Percentiles rank a stretch among this genome's conserved stretches.
These are phyloP conservation scores for Trichoderma simmonsii DNA, from an alignment of 2,329 filamentous ascomycete genomes.

Conservation along the genomic window DNA sequence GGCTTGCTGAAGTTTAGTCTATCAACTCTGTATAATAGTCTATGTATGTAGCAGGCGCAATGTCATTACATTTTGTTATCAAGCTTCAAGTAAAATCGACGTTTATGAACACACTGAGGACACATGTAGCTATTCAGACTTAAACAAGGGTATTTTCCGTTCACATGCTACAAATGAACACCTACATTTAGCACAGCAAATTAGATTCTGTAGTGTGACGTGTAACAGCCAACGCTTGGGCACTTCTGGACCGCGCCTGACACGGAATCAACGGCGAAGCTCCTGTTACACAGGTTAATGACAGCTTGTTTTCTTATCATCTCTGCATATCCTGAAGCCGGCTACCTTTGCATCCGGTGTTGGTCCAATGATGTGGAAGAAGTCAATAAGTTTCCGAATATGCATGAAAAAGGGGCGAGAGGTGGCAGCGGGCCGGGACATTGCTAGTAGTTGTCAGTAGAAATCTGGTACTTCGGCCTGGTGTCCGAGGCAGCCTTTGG, in stretches of 20 bases:
- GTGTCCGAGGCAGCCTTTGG: background rate
- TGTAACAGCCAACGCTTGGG: background rate
- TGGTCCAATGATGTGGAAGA: background rate
- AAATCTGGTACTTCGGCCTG: background rate
- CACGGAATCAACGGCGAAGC: background rate
- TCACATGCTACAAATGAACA: background rate
- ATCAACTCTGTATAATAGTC: background rate
- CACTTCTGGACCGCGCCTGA: background rate
- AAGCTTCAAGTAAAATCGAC: background rate
- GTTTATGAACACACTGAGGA: background rate
- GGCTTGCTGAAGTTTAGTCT: background rate
- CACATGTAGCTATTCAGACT: background rate
- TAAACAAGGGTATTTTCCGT: fast-evolving
- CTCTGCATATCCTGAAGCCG: background rate
- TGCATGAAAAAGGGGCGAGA: background rate
- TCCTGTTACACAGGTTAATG: background rate
- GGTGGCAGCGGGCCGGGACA: background rate
- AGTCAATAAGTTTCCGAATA: background rate
- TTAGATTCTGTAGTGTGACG: background rate
- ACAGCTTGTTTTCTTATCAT: background rate
- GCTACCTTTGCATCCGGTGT: background rate
- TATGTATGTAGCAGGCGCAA: background rate
- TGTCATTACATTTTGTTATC: background rate
- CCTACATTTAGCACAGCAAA: background rate
- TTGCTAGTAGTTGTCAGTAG: background rate